Evolutionary conservation across 768 basidiomycete genomes (phyloP).

Genomic region (Porpolomopsis calyptriformis): DNA sequence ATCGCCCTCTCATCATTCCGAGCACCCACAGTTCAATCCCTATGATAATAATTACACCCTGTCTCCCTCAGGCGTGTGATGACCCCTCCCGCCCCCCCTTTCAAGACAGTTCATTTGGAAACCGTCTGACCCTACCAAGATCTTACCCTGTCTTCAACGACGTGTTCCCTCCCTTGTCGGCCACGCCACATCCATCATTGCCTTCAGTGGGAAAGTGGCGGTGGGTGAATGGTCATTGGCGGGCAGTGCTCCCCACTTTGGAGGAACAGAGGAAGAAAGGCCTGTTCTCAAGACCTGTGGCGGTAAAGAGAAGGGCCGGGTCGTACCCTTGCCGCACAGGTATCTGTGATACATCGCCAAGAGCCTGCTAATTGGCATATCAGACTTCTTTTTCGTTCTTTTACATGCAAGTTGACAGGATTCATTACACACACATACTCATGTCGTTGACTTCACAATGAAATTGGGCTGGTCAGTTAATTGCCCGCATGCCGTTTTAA

Average conservation of each 20-base stretch:
- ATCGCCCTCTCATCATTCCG: constrained; percentile 20
- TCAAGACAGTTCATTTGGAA: constrained; percentile 46
- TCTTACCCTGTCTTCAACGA: constrained; percentile 34
- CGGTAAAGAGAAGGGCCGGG: constrained; percentile 11
- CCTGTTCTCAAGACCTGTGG: constrained; percentile 27
- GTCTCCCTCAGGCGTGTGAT: constrained; percentile 28
- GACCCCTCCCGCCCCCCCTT: constrained; percentile 38
- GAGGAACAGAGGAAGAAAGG: constrained; percentile 36
- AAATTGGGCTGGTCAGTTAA: too few relatives aligned
- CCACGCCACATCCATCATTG: constrained; percentile 11
- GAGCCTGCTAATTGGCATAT: neutral
- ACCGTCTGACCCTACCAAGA: constrained; percentile 38
- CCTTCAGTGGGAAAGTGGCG: constrained; percentile 32
- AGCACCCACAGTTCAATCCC: constrained; percentile 31
- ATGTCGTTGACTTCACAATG: too few relatives aligned
- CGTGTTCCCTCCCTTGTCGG: constrained; percentile 33
- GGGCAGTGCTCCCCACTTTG: constrained; percentile 34
- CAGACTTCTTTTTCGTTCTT: neutral
- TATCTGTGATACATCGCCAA: neutral
- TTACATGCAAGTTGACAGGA: too few relatives aligned
- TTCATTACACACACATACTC: too few relatives aligned
- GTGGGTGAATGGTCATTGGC: constrained; percentile 46
- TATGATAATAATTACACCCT: constrained; percentile 42
- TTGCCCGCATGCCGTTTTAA: too few relatives aligned
- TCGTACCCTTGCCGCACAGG: constrained; percentile 3